Evolutionary conservation across 305 asterid species (phyloP).

Genomic region (Fraxinus greggii): DNA sequence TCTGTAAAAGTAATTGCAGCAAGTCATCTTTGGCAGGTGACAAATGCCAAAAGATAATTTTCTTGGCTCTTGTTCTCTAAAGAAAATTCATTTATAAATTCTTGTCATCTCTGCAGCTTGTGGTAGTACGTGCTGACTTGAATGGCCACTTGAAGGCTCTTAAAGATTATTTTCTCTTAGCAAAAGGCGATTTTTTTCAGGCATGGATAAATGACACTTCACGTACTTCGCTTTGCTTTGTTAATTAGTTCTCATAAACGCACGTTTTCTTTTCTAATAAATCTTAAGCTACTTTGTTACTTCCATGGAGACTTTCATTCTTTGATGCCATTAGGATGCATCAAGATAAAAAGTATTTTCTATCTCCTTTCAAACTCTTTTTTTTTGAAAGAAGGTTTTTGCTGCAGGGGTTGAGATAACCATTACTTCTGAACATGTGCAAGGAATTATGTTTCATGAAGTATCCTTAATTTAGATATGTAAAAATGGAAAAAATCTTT

Average conservation of each 20-base stretch:
- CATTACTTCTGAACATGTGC: background rate
- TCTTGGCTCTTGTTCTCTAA: conserved; percentile 17
- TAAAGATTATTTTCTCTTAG: conserved; percentile 94
- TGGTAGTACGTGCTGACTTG: conserved; percentile 95
- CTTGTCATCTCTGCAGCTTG: conserved; percentile 66
- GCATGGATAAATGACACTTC: conserved; percentile 35
- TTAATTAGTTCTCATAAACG: background rate
- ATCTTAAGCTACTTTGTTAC: conserved; percentile 8
- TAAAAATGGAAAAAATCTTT: background rate
- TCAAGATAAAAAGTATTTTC: conserved; percentile 10
- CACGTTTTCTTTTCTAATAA: conserved; percentile 10
- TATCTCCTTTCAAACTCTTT: conserved; percentile 13
- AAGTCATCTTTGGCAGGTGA: conserved; percentile 99
- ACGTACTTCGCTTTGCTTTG: conserved; percentile 1
- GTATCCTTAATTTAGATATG: conserved; percentile 12
- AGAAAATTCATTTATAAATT: conserved; percentile 20
- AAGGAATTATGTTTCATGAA: conserved; percentile 1
- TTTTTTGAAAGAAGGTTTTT: conserved; percentile 14
- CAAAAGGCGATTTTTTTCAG: conserved; percentile 99
- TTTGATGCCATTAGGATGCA: background rate
- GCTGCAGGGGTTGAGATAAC: conserved; percentile 4
- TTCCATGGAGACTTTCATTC: background rate
- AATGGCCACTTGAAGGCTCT: conserved; percentile 98
- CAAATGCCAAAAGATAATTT: conserved; percentile 26
- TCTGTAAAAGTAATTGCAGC: conserved; percentile 90